phyloP scores from a whole-genome alignment of 2,329 filamentous ascomycete species.

The Sporothrix euskadiensis region DNA sequence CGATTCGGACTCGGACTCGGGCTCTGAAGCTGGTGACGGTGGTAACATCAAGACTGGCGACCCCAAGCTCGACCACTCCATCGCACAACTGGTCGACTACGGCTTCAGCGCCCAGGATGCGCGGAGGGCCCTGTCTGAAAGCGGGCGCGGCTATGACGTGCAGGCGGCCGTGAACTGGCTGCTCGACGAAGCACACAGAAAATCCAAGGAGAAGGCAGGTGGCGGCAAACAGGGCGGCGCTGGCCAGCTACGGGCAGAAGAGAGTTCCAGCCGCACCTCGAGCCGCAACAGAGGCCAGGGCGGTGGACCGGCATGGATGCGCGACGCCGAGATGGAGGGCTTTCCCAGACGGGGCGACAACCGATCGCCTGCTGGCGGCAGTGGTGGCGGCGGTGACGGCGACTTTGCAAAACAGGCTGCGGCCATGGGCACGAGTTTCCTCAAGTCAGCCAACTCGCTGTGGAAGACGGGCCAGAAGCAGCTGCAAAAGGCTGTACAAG shows the following conservation, averaged over 20 bases:
- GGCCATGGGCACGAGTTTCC: conserved; percentile 76
- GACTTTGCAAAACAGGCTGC: conserved; percentile 81
- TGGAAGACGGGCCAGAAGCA: conserved; percentile 96
- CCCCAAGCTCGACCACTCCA: conserved; percentile 73
- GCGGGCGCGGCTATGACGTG: conserved; percentile 74
- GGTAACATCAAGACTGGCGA: conserved; percentile 41
- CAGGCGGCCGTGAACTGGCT: conserved; percentile 88
- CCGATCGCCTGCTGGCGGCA: conserved; percentile 52
- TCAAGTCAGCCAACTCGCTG: conserved; percentile 91
- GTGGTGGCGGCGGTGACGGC: conserved; percentile 53
- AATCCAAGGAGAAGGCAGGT: conserved; percentile 71
- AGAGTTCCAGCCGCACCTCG: not conserved
- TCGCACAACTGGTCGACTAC: conserved; percentile 91
- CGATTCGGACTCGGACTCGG: conserved; percentile 51
- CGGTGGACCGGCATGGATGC: conserved; percentile 2
- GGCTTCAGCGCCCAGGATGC: conserved; percentile 86
- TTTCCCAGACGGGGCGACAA: conserved; percentile 48
- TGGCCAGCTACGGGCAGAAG: not conserved
- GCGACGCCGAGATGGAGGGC: conserved; percentile 25
- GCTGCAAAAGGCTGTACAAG: conserved; percentile 86
- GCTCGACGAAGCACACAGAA: conserved; percentile 84
- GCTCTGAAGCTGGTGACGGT: conserved; percentile 36
- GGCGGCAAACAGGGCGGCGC: conserved; percentile 38
- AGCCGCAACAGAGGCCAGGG: not conserved
- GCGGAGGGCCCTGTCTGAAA: conserved; percentile 75